phyloP scores from a whole-genome alignment of 116 monocot species.

The Trichopus zeylanicus region DNA sequence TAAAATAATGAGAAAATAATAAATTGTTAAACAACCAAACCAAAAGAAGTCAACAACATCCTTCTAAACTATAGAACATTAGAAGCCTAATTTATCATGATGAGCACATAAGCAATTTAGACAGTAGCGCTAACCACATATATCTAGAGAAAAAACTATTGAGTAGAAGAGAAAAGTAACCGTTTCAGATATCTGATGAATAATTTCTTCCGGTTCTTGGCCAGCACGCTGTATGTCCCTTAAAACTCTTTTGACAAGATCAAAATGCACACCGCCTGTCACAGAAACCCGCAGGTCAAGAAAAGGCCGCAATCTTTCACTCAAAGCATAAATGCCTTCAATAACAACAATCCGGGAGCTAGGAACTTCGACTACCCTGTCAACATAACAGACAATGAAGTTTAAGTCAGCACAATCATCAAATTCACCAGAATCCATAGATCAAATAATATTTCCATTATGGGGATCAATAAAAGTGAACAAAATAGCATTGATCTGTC shows the following conservation, averaged over 20 bases:
- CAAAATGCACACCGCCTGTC: constrained; percentile 98
- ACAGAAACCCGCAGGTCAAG: constrained; percentile 98
- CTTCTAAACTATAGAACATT: not conserved
- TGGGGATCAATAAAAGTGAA: too few relatives aligned
- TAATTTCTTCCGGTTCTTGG: constrained; percentile 99
- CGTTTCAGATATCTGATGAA: constrained; percentile 99
- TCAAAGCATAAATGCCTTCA: constrained; percentile 97
- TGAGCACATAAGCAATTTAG: not conserved
- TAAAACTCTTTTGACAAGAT: constrained; percentile 97
- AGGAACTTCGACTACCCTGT: constrained; percentile 90
- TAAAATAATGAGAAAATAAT: not conserved
- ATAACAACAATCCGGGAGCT: constrained; percentile 87
- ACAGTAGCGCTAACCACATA: constrained; percentile 1
- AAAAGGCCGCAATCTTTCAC: constrained; percentile 72
- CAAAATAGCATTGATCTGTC: not conserved
- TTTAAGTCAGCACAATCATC: not conserved
- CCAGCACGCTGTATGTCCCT: constrained; percentile 98
- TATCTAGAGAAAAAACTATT: constrained; percentile 1
- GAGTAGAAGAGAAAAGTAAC: constrained; percentile 24
- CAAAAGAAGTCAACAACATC: not conserved
- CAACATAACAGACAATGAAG: constrained; percentile 8
- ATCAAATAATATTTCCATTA: not conserved
- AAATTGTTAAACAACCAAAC: not conserved
- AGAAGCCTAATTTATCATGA: not conserved
- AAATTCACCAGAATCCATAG: constrained; percentile 6